Conservation (phyloP, 129 eudicot species). For the Oenanthe sinensis region DNA sequence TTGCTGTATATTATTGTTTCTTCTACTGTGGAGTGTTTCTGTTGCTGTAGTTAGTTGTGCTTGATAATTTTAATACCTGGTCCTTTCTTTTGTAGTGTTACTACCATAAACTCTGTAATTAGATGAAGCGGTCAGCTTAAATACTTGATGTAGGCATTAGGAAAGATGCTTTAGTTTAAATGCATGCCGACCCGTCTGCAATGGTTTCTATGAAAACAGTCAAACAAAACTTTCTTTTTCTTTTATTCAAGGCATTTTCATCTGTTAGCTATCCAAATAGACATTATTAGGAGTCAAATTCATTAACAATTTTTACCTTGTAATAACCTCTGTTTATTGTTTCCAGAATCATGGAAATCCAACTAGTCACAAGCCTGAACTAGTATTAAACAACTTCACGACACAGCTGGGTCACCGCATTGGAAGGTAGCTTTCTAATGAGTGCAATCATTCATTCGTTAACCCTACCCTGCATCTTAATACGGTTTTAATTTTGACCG, state of each 20-base stretch:
- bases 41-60: not conserved
- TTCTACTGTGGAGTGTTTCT: not conserved
- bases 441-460: not conserved
- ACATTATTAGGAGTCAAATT: not conserved
- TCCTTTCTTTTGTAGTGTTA: not conserved
- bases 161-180: not conserved
- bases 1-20: not conserved
- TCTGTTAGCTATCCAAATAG: not conserved
- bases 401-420: slow-evolving; percentile 91
- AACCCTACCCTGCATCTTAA: not conserved
- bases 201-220: not conserved
- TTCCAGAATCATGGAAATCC: slow-evolving; percentile 96
- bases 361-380: slow-evolving; percentile 83
- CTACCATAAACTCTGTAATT: not conserved
- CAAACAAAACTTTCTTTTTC: not conserved
- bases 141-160: not conserved
- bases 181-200: not conserved
- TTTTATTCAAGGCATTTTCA: not conserved
- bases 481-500: not conserved
- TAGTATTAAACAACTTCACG: slow-evolving; percentile 76
- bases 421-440: slow-evolving; percentile 47
- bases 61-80: not conserved
- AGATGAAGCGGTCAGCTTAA: not conserved
- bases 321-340: not conserved
- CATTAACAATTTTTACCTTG: not conserved